Base-by-base conservation (phyloP, 1,139 yeast species). In the Candida dubliniensis region DNA sequence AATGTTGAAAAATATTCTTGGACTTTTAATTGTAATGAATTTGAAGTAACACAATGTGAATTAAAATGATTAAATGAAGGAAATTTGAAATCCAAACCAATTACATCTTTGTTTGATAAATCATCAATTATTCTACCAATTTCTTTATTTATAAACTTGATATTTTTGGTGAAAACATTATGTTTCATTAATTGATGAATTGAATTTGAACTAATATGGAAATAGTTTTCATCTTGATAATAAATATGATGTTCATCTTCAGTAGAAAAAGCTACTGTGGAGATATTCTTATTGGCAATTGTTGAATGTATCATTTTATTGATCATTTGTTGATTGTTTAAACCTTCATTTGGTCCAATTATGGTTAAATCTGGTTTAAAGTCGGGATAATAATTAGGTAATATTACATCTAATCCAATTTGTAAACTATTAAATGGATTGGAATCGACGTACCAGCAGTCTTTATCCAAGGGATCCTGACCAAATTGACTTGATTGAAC, bases 361-460 rank as follows among this genome's bases (percentile, higher is more conserved):
- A 74, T 42, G 2, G 74, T 64, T 53, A 74, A 57, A 50, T 74
- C 78, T 1, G 72, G 66, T 3, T 53, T 47, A 45, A 65, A 60
- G 9, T 58, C 56, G 0, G 67, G 60, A 45, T 66, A 63, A 46
- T 52, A 57, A 3, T 43, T 43, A 1, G 76, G 74, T 14, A 72
- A 48, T 34, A 74, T 55, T 14, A 61, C 56, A 45, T 69, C 69
- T 30, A 67, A 49, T 1, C 67, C 73, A 26, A 69, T 57, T 7
- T 65, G 51, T 36, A 72, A 56, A 1, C 66, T 46, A 33, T 63
- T 64, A 26, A 66, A 39, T 0, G 75, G 67, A 15, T 63, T 53
- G 4, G 66, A 57, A 47, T 72, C 66, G 26, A 73, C 68, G 48
- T 64, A 73, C 77, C 78, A 74, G 41, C 64, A 58, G 49, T 66